Conservation (phyloP, 306 rosid genomes). For the Chamaecrista fasciculata region DNA sequence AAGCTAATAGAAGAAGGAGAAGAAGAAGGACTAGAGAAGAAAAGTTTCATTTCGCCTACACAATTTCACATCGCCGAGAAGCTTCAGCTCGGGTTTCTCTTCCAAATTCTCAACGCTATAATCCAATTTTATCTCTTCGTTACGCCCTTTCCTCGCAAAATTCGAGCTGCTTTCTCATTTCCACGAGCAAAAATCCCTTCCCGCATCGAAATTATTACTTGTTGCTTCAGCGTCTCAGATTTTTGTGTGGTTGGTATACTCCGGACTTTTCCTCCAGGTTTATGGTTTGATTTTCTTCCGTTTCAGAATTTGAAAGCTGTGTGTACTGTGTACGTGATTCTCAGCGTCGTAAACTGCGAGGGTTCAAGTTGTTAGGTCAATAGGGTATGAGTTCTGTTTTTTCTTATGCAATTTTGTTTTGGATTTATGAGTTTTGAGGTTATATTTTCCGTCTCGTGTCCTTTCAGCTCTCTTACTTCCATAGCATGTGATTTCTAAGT, state of each 20-base stretch:
- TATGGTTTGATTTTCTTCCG: not conserved
- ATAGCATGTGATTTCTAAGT: not conserved
- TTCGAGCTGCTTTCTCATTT: not conserved
- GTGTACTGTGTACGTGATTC: no score
- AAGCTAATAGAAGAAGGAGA: not conserved
- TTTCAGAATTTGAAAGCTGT: not conserved
- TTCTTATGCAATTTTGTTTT: not conserved
- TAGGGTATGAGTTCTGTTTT: not conserved
- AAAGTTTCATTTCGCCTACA: not conserved
- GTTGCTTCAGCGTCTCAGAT: not conserved
- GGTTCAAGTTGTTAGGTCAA: not conserved
- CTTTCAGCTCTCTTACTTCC: not conserved
- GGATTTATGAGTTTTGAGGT: not conserved
- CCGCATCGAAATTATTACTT: not conserved
- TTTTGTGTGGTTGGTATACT: not conserved
- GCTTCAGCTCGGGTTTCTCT: not conserved
- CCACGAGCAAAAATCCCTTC: not conserved
- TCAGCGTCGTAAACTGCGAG: not conserved
- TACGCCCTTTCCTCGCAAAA: not conserved
- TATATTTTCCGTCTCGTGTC: not conserved
- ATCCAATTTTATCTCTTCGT: not conserved
- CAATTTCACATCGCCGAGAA: constrained; percentile 10
- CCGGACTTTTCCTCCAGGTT: not conserved
- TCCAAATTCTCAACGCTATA: not conserved
- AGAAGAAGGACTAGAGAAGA: not conserved